These are phyloP conservation scores for Colletotrichum simmondsii DNA, from an alignment of 2,329 filamentous ascomycete genomes.

Conservation along the genomic window DNA sequence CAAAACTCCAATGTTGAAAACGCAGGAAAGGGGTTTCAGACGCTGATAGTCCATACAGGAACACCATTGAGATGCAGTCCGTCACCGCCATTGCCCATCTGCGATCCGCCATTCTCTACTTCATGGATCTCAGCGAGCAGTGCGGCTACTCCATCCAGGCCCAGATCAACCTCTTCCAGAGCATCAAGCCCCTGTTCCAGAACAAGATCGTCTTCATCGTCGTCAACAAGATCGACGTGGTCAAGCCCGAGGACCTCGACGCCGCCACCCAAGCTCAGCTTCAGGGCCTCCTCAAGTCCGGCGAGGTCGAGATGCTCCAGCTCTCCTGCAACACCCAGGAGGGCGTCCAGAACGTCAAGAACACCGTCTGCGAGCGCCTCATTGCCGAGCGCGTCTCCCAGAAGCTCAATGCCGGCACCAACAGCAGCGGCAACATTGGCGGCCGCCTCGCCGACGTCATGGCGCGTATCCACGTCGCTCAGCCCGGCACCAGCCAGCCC, in stretches of 20 bases:
- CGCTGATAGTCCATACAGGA: constrained; percentile 55
- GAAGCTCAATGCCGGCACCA: constrained; percentile 94
- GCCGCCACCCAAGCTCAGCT: constrained; percentile 81
- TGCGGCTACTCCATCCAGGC: constrained; percentile 94
- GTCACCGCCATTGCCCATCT: constrained; percentile 98
- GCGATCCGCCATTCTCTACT: constrained; percentile 94
- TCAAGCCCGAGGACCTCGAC: constrained; percentile 87
- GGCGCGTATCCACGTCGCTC: constrained; percentile 95
- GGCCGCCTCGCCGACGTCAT: constrained; percentile 90
- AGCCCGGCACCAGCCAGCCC: constrained; percentile 83
- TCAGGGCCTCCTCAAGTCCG: constrained; percentile 82
- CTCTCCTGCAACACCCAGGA: constrained; percentile 95
- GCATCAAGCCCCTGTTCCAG: constrained; percentile 92
- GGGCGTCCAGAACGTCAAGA: constrained; percentile 94
- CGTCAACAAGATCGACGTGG: constrained; percentile 97
- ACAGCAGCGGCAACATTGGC: constrained; percentile 78
- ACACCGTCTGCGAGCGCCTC: constrained; percentile 90
- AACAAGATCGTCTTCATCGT: constrained; percentile 98
- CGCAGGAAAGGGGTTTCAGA: background rate
- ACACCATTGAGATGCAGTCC: constrained; percentile 99
- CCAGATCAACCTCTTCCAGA: constrained; percentile 95
- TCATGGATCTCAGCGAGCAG: constrained; percentile 97
- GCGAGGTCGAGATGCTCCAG: constrained; percentile 92
- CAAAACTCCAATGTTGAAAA: background rate
- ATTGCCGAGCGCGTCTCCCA: constrained; percentile 93